Evolutionary conservation across 495 filamentous ascomycete species (phyloP), one percentile per base, ranked within the genome.

Genomic region (Cetradonia linearis): DNA sequence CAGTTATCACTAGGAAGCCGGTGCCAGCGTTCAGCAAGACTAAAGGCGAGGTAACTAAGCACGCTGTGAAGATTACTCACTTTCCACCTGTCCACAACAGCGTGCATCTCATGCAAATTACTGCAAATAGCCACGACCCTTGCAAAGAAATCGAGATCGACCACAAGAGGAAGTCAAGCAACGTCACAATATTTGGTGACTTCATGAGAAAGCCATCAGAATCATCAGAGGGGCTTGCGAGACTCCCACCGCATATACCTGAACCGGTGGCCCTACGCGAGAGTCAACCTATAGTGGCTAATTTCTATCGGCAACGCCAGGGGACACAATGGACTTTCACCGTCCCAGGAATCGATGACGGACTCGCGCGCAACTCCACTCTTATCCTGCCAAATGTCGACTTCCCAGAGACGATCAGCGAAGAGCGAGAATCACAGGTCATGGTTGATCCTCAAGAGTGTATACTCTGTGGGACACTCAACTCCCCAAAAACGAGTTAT

Each of bases 11-110:
- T 14, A 52, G 47, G 46, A 59, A 52, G 18, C 50, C 59, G 20
- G 25, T 46, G 20, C 59, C 49, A 23, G 30, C 38, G 18, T 47
- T 44, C 50, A 38, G 38, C 49, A 54, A 61, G 28, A 54, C 38
- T n/a, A 23, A 44, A 55, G 40, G 59, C 11, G 46, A 54, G 27
- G 59, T 61, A 5, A 10, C 34, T 3, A 55, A 47, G 50, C 59
- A 61, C 40, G 37, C 36, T 6, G 59, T 61, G 34, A 55, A 54
- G n/a, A 61, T 61, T 37, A n/a, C 49, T 25, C 49, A 55, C 28
- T 37, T 37, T 11, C 50, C 59, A 33, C 36, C 49, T 40, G 3
- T 46, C 38, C 59, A 55, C 20, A 46, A 61, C 7, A 61, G 59
- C 33, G 38, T 61, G 27, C 59, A 61, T 30, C 49, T 61, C 5